Evolutionary conservation across 495 filamentous ascomycete genomes (phyloP), one percentile per base, ranked within the genome.

Genomic region (Hyaloscypha hepaticicola): DNA sequence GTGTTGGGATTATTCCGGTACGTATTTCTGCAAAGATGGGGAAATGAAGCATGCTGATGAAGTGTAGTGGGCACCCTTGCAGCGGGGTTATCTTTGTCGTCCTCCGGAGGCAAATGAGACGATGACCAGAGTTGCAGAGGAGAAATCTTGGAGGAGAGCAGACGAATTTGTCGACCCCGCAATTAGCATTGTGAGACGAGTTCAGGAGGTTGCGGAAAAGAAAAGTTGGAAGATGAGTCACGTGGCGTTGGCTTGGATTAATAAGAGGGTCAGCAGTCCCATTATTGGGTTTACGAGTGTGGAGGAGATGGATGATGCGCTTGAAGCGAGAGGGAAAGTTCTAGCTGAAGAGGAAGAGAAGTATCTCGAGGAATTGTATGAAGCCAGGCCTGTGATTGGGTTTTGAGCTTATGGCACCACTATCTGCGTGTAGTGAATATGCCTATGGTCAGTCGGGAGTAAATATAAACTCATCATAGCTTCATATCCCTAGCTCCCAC

Each of bases 361-460:
- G 66, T 84, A 85, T 68, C 58, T 89, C 50, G 86, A 88, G 76
- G 84, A 87, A 72, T 77, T 77, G 28, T 89, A 88, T 74, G 57
- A 77, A 64, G 79, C 86, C 7, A 85, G 80, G 76, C 53, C 65
- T 34, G 64, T 78, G n/a, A 28, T 33, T 27, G 75, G 1, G 16
- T 45, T 45, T 45, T 45, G 19, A 45, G n/a, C n/a, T n/a, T n/a
- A n/a, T n/a, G n/a, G n/a, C n/a, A n/a, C n/a, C n/a, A n/a, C n/a
- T n/a, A n/a, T n/a, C n/a, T n/a, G n/a, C n/a, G n/a, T n/a, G n/a
- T n/a, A n/a, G n/a, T n/a, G n/a, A n/a, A n/a, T n/a, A n/a, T n/a
- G n/a, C n/a, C n/a, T n/a, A n/a, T n/a, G n/a, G n/a, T n/a, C n/a
- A n/a, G n/a, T n/a, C n/a, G n/a, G n/a, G n/a, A n/a, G n/a, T n/a